These are phyloP conservation scores for Fomitiporia mediterranea DNA, from an alignment of 1,284 basidiomycete genomes.

Conservation along the genomic window DNA sequence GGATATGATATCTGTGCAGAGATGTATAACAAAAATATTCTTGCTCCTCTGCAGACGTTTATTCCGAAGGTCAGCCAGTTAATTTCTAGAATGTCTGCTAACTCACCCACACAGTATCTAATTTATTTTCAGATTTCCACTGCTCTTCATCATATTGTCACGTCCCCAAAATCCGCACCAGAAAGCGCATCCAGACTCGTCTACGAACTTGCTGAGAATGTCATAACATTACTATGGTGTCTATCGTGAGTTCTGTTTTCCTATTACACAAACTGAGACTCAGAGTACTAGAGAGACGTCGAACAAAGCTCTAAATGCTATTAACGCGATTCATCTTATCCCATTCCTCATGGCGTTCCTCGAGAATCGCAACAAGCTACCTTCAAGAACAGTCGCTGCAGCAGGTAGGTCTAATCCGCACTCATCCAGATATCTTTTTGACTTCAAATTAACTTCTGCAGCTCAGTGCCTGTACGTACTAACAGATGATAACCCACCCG, in stretches of 20 bases:
- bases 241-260: constrained; percentile 62
- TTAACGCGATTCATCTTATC: constrained; percentile 73
- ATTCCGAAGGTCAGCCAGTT: constrained; percentile 58
- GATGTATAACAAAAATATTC: constrained; percentile 94
- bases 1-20: constrained; percentile 91
- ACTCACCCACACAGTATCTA: constrained; percentile 4
- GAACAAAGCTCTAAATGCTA: constrained; percentile 82
- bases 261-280: constrained; percentile 21
- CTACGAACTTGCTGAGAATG: constrained; percentile 85
- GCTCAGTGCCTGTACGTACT: constrained; percentile 89
- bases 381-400: constrained; percentile 65
- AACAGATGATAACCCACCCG: constrained; percentile 79
- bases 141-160: constrained; percentile 66
- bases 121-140: constrained; percentile 59
- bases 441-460: constrained; percentile 28
- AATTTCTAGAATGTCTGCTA: not conserved
- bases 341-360: constrained; percentile 86
- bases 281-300: constrained; percentile 73
- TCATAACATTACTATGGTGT: constrained; percentile 90
- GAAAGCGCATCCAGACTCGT: constrained; percentile 72
- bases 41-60: constrained; percentile 68
- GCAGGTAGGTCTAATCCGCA: constrained; percentile 51
- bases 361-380: constrained; percentile 59
- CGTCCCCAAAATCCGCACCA: constrained; percentile 50
- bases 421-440: not conserved